Percentiles rank a stretch among this genome's conserved stretches.
phyloP scores from a whole-genome alignment of 1,139 yeast genomes.

The Debaryomyces sp. region DNA sequence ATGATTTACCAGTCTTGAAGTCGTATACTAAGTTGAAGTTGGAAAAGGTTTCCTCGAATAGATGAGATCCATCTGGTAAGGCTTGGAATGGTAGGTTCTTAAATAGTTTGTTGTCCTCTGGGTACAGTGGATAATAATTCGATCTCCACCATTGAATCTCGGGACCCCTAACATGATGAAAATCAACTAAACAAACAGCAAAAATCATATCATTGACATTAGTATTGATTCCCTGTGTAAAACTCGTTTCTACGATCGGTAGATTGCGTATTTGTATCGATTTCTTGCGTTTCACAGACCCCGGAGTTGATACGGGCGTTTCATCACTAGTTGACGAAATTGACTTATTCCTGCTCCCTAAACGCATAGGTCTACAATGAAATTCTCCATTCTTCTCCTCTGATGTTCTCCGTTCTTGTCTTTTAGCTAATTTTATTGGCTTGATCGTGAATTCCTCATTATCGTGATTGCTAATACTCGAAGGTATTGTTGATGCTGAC shows the following conservation, averaged over 20 bases:
- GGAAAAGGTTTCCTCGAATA: conserved; percentile 88
- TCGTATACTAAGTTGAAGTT: conserved; percentile 87
- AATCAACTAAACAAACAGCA: conserved; percentile 89
- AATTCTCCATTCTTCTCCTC: conserved; percentile 24
- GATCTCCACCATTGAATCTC: conserved; percentile 94
- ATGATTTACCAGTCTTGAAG: conserved; percentile 49
- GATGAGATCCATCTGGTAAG: conserved; percentile 93
- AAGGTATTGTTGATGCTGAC: neutral
- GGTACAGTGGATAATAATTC: conserved; percentile 46
- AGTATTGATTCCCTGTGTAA: conserved; percentile 13
- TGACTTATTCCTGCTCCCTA: conserved; percentile 22
- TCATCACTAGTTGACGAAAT: conserved; percentile 10
- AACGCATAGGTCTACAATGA: conserved; percentile 36
- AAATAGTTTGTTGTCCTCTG: conserved; percentile 59
- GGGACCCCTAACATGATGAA: conserved; percentile 94
- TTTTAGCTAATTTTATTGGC: conserved; percentile 38
- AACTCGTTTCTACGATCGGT: conserved; percentile 28
- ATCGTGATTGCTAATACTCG: neutral
- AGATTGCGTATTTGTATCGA: conserved; percentile 42
- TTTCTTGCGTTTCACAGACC: conserved; percentile 10
- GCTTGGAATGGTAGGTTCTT: conserved; percentile 94
- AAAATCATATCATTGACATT: conserved; percentile 51
- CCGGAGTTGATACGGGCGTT: conserved; percentile 1
- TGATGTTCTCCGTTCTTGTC: conserved; percentile 19
- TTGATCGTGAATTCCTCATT: conserved; percentile 20